Evolutionary conservation across 441 rosid genomes (phyloP), one percentile per base, ranked within the genome.

Genomic region (Mallotus japonicus): DNA sequence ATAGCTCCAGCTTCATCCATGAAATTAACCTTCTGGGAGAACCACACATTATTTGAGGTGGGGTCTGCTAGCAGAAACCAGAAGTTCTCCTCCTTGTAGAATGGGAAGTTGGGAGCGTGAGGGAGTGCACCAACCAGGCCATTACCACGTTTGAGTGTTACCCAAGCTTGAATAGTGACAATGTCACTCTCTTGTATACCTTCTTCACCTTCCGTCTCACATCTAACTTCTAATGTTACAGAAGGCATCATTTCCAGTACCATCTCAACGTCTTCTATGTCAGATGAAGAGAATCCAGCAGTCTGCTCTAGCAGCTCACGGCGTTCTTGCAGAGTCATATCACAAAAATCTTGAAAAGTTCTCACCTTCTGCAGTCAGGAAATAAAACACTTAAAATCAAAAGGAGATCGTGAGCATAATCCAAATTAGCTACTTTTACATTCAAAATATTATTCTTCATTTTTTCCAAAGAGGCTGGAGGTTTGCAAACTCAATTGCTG

Each of bases 181-280:
- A 89, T 76, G 58, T 95, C 97, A 34, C 96, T 96, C 84, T 95
- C 99, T 76, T 92, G 98, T 56, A 95, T 86, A 46, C 98, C 97
- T 72, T 91, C 99, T 81, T 95, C 99, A 47, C 98, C 99, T 78
- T 93, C 98, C 34, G 99, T 95, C 83, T 92, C 97, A 22, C 95
- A 92, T 70, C 87, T 89, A 71, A 87, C 89, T 72, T 91, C 98
- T n/a, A 92, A 50, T 50, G 93, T 81, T 74, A 95, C 66, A 19
- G 96, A 89, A 72, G 99, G 99, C 92, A 92, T 88, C 96, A 92
- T 95, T 86, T 85, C 95, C 73, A 95, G 81, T 32, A 92, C 99
- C 78, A 75, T 83, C 81, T 95, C 98, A 73, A 91, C 74, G 75
- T 95, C 99, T 72, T 86, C 88, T 47, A 85, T 82, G 75, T 89